Percentiles rank a stretch among this genome's conserved stretches.
phyloP scores from a whole-genome alignment of 108 stramenopile genomes.

The Nannochloropsis gaditana region DNA sequence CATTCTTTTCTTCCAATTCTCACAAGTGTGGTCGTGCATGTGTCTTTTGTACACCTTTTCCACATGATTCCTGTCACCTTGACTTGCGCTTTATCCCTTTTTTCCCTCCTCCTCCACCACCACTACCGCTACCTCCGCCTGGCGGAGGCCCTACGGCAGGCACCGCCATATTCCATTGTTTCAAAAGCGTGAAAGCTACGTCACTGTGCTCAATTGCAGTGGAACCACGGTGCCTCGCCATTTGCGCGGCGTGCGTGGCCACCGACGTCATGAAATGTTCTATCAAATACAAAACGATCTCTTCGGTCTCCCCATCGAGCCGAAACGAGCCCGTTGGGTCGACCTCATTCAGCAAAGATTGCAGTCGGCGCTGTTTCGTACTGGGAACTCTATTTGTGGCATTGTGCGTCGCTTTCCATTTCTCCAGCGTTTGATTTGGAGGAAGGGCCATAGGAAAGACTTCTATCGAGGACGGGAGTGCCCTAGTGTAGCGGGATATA shows the following conservation, averaged over 20 bases:
- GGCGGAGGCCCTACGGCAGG: not conserved
- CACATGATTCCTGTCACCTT: not conserved
- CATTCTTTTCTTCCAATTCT: too few relatives aligned
- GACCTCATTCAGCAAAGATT: not conserved
- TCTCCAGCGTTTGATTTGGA: slow-evolving; percentile 9
- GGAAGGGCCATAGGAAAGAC: not conserved
- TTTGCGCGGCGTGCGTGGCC: not conserved
- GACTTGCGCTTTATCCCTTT: not conserved
- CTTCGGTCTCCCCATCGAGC: not conserved
- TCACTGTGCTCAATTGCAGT: slow-evolving; percentile 3
- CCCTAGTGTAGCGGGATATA: too few relatives aligned
- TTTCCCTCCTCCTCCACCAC: not conserved
- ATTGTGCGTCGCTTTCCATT: slow-evolving; percentile 11
- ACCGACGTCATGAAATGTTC: slow-evolving; percentile 1
- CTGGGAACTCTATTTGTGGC: not conserved
- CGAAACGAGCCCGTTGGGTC: slow-evolving; percentile 7
- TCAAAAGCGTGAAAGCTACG: not conserved
- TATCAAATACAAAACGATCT: not conserved
- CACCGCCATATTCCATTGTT: not conserved
- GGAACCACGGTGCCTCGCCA: slow-evolving; percentile 1
- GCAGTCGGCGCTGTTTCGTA: not conserved
- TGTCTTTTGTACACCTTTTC: not conserved
- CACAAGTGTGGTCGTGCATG: too few relatives aligned
- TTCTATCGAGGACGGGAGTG: not conserved
- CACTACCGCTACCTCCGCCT: not conserved